These are phyloP conservation scores for Quercus ilex DNA, from an alignment of 306 rosid species.

Conservation along the genomic window DNA sequence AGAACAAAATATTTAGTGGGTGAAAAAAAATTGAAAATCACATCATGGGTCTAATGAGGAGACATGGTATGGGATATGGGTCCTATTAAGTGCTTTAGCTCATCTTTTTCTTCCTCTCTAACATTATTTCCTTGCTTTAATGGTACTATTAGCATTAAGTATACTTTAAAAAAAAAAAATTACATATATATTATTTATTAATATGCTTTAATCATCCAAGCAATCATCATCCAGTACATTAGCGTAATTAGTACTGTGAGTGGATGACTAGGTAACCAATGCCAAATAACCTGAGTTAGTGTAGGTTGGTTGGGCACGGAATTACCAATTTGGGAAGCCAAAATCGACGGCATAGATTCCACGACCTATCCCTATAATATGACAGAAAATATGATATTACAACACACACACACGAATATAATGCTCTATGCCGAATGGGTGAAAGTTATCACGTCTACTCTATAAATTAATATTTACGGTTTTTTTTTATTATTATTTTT, in stretches of 20 bases:
- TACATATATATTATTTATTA: slow-evolving; percentile 20
- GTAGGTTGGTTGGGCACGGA: neutral
- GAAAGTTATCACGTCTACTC: too few species aligned
- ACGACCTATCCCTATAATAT: too few species aligned
- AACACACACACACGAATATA: too few species aligned
- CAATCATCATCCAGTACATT: slow-evolving; percentile 34
- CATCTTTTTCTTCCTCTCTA: slow-evolving; percentile 35
- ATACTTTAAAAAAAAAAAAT: neutral
- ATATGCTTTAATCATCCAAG: slow-evolving; percentile 34
- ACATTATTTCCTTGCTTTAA: slow-evolving; percentile 48
- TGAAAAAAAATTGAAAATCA: slow-evolving; percentile 25
- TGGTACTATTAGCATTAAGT: slow-evolving; percentile 40
- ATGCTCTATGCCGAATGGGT: too few species aligned
- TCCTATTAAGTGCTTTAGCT: slow-evolving; percentile 45
- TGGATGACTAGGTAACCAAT: neutral
- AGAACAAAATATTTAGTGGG: slow-evolving; percentile 14
- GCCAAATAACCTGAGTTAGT: neutral
- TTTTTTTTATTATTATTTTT: too few species aligned
- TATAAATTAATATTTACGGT: too few species aligned
- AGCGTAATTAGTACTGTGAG: slow-evolving; percentile 25
- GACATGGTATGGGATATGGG: slow-evolving; percentile 58
- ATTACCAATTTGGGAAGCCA: neutral
- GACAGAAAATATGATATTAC: too few species aligned
- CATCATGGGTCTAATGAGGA: slow-evolving; percentile 41
- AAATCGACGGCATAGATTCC: neutral